phyloP scores from a whole-genome alignment of 2,329 filamentous ascomycete genomes.

The Penicillium sp. region DNA sequence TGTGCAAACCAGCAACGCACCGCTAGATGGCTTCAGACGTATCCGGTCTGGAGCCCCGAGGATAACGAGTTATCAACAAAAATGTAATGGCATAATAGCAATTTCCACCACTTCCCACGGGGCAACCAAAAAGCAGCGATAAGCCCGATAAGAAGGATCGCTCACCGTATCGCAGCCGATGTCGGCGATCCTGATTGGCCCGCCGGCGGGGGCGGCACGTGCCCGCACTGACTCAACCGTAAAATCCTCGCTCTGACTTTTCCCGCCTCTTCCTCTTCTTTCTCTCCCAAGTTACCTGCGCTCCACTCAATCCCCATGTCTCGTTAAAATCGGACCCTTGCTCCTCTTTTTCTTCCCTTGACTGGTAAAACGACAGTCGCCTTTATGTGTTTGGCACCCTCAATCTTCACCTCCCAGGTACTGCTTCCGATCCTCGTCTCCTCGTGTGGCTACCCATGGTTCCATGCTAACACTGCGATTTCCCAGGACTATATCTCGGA shows the following conservation, averaged over 20 bases:
- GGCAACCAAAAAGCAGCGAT: too few relatives aligned
- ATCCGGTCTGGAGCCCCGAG: too few relatives aligned
- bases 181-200: conserved; percentile 29
- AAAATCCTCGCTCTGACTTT: conserved; percentile 19
- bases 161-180: conserved; percentile 12
- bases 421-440: conserved; percentile 26
- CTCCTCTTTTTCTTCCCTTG: conserved; percentile 22
- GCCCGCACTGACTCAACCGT: conserved; percentile 21
- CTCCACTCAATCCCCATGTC: conserved; percentile 26
- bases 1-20: too few relatives aligned
- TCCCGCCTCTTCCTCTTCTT: conserved; percentile 12
- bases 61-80: too few relatives aligned
- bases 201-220: conserved; percentile 31
- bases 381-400: conserved; percentile 82
- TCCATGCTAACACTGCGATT: conserved; percentile 8
- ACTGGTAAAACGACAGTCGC: conserved; percentile 51
- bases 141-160: too few relatives aligned
- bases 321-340: conserved; percentile 23
- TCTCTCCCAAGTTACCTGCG: conserved; percentile 13
- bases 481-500: conserved; percentile 65
- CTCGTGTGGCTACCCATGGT: background rate
- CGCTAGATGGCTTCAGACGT: too few relatives aligned
- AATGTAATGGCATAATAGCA: too few relatives aligned
- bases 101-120: too few relatives aligned
- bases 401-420: conserved; percentile 86